Evolutionary conservation across 2,329 filamentous ascomycete species (phyloP).

Genomic region (Whalleya microplaca): DNA sequence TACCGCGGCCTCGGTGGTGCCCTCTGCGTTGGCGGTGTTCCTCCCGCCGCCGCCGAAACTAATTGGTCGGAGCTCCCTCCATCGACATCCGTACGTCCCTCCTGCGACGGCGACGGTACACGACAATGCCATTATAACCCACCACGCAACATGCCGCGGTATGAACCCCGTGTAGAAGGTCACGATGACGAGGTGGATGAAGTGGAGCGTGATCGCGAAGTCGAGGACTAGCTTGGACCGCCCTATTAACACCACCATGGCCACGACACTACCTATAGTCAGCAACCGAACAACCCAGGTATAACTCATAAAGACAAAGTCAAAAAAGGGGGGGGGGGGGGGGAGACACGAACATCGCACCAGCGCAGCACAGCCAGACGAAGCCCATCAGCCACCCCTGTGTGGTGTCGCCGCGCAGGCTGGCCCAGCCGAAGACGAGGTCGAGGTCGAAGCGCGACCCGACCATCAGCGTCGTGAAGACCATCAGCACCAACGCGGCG

Average conservation of each 20-base stretch:
- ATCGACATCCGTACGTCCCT: constrained; percentile 89
- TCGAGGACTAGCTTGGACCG: constrained; percentile 94
- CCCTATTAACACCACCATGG: constrained; percentile 80
- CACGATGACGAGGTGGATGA: constrained; percentile 77
- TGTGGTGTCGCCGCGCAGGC: constrained; percentile 64
- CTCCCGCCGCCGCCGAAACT: constrained; percentile 71
- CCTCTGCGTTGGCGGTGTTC: constrained; percentile 42
- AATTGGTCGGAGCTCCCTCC: constrained; percentile 86
- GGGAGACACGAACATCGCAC: constrained; percentile 55
- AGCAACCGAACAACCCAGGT: neutral
- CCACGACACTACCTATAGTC: constrained; percentile 66
- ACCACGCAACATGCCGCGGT: constrained; percentile 85
- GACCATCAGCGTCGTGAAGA: constrained; percentile 63
- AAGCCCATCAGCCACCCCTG: constrained; percentile 64
- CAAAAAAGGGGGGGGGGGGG: neutral
- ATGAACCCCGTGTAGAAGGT: constrained; percentile 77
- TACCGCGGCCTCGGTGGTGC: constrained; percentile 10
- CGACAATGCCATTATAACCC: constrained; percentile 62
- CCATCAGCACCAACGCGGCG: constrained; percentile 54
- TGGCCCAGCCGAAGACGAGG: constrained; percentile 61
- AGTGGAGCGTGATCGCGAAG: constrained; percentile 87
- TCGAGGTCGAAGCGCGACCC: constrained; percentile 57
- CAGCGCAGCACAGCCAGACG: constrained; percentile 58
- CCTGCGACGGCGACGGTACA: constrained; percentile 56
- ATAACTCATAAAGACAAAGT: neutral